Percentiles rank a stretch among this genome's conserved stretches.
Conservation (phyloP, 495 filamentous ascomycete genomes). For the Talaromyces ruber region DNA sequence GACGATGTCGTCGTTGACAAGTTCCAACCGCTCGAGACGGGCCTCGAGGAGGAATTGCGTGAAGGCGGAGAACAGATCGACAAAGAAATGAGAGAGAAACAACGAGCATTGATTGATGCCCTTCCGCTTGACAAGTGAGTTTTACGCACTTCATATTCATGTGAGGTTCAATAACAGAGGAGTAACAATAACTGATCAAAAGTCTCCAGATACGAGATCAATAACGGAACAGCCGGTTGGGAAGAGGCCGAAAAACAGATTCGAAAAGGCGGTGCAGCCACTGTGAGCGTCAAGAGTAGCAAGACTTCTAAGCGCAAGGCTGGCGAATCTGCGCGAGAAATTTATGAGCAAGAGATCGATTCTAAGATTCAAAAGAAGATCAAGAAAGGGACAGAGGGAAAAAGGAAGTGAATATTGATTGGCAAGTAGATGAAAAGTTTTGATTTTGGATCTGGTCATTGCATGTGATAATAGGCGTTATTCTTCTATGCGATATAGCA, state of each 20-base stretch:
- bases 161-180: slow-evolving; percentile 6
- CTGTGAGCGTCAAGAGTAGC: slow-evolving; percentile 73
- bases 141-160: slow-evolving; percentile 4
- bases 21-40: slow-evolving; percentile 59
- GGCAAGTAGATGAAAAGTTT: not conserved
- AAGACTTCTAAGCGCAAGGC: slow-evolving; percentile 74
- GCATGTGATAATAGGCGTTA: slow-evolving; percentile 7
- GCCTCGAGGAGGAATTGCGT: slow-evolving; percentile 78
- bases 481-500: slow-evolving; percentile 1
- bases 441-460: slow-evolving; percentile 7
- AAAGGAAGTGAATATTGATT: slow-evolving; percentile 14
- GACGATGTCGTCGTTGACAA: slow-evolving; percentile 53
- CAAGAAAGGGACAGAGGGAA: slow-evolving; percentile 46
- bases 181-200: slow-evolving; percentile 38
- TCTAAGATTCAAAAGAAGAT: slow-evolving; percentile 42
- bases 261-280: slow-evolving; percentile 47
- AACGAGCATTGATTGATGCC: slow-evolving; percentile 79
- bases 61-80: slow-evolving; percentile 74
- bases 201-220: slow-evolving; percentile 67
- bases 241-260: slow-evolving; percentile 77
- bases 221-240: slow-evolving; percentile 64
- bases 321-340: slow-evolving; percentile 49
- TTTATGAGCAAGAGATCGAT: slow-evolving; percentile 38
- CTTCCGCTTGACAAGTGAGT: slow-evolving; percentile 82
- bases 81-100: slow-evolving; percentile 61